Evolutionary conservation across 23 red algal genomes (phyloP).

Genomic region (Gracilaria domingensis): DNA sequence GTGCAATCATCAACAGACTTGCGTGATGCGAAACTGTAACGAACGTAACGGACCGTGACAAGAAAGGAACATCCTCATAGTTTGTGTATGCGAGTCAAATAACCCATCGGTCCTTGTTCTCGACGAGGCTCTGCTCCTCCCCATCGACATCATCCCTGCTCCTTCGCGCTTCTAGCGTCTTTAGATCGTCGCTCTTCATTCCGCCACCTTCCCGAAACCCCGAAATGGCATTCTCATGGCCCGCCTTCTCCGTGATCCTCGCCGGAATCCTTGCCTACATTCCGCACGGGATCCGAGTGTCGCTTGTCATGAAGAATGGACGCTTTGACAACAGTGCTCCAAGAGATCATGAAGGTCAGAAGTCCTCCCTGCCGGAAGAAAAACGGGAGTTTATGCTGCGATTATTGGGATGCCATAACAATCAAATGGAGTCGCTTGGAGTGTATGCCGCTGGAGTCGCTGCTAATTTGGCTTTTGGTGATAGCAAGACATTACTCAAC

Average conservation of each 20-base stretch:
- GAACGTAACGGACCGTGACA: neutral
- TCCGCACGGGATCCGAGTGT: conserved; percentile 12
- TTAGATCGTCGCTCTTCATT: too few species aligned
- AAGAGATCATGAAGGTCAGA: conserved; percentile 3
- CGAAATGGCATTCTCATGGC: conserved; percentile 12
- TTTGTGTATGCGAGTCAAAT: too few species aligned
- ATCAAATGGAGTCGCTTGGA: conserved; percentile 42
- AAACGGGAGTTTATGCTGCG: conserved; percentile 9
- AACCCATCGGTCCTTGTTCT: too few species aligned
- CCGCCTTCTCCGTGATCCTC: conserved; percentile 29
- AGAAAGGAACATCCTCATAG: too few species aligned
- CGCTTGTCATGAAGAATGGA: conserved; percentile 8
- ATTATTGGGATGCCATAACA: conserved; percentile 15
- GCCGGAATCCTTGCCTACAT: conserved; percentile 36
- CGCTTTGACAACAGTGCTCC: conserved; percentile 31
- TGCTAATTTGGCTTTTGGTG: neutral
- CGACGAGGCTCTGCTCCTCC: too few species aligned
- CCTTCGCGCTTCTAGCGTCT: too few species aligned
- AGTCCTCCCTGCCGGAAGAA: conserved; percentile 15
- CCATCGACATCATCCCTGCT: too few species aligned
- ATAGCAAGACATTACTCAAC: neutral
- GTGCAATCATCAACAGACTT: neutral
- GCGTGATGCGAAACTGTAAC: neutral
- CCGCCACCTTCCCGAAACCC: too few species aligned
- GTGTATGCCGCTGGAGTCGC: conserved; percentile 32